Percentiles rank a stretch among this genome's conserved stretches.
These are phyloP conservation scores for Xylogone sp. DNA, from an alignment of 2,329 filamentous ascomycete species.

Conservation along the genomic window DNA sequence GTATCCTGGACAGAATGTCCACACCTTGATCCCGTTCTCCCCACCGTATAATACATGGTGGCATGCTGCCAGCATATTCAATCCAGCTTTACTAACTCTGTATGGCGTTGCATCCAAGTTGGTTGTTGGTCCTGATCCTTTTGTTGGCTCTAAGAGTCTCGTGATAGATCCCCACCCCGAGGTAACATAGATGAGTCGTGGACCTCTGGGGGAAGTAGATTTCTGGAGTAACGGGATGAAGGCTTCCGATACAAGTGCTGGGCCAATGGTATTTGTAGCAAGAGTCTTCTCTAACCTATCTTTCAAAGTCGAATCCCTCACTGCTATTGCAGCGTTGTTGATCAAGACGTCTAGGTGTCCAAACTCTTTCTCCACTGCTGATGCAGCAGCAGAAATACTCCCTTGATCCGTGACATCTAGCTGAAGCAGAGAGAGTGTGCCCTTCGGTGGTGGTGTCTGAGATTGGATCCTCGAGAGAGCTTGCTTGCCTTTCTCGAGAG, in stretches of 20 bases:
- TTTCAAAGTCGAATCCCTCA: background rate
- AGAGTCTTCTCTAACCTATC: slow-evolving; percentile 6
- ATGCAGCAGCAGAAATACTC: slow-evolving; percentile 5
- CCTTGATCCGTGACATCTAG: slow-evolving; percentile 13
- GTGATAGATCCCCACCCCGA: slow-evolving; percentile 13
- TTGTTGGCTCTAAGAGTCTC: slow-evolving; percentile 10
- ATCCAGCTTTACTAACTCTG: slow-evolving; percentile 17
- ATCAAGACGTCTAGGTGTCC: slow-evolving; percentile 27
- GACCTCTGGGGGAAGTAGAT: slow-evolving; percentile 1
- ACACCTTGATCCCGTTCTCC: slow-evolving; percentile 18
- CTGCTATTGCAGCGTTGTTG: slow-evolving; percentile 17
- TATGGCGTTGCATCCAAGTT: slow-evolving; percentile 3
- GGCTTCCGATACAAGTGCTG: slow-evolving; percentile 10
- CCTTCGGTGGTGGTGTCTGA: slow-evolving; percentile 7
- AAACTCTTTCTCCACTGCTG: slow-evolving; percentile 7
- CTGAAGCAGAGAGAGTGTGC: slow-evolving; percentile 11
- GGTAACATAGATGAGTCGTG: slow-evolving; percentile 15
- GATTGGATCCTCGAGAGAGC: slow-evolving; percentile 12
- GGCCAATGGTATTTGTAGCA: slow-evolving; percentile 16
- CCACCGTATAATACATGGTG: slow-evolving; percentile 1
- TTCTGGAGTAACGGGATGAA: slow-evolving; percentile 15
- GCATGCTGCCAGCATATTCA: slow-evolving; percentile 18
- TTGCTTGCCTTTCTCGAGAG: slow-evolving; percentile 13
- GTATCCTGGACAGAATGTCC: slow-evolving; percentile 30
- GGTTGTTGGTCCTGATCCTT: no score